Conservation (phyloP, 352 stramenopile species). For the Pythium utonaiense region DNA sequence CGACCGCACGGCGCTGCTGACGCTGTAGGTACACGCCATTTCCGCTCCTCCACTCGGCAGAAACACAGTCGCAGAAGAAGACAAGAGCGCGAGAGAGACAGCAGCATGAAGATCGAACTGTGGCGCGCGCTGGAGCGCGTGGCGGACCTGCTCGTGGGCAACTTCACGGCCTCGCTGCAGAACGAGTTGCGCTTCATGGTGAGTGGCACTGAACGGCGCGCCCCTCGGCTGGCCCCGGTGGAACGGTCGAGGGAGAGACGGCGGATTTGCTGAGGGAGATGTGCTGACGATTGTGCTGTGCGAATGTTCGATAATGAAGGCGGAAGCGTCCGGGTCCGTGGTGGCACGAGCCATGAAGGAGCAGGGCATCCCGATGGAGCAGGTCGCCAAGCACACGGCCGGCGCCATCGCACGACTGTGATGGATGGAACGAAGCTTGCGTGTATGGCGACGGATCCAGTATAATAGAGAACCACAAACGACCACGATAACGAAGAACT, state of each 20-base stretch:
- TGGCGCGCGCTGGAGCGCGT: slow-evolving; percentile 56
- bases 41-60: not conserved
- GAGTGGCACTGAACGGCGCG: not conserved
- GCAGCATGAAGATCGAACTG: slow-evolving; percentile 62
- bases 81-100: not conserved
- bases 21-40: not conserved
- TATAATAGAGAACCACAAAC: not conserved
- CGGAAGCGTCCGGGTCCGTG: slow-evolving; percentile 61
- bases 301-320: slow-evolving; percentile 30
- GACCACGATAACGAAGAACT: no score
- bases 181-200: slow-evolving; percentile 88
- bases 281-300: not conserved
- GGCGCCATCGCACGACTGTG: slow-evolving; percentile 61
- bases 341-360: slow-evolving; percentile 54
- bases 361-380: slow-evolving; percentile 70
- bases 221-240: not conserved
- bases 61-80: not conserved
- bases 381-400: slow-evolving; percentile 66
- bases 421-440: not conserved
- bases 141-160: slow-evolving; percentile 70
- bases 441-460: not conserved
- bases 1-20: not conserved
- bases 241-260: no score
- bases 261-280: not conserved
- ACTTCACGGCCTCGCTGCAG: slow-evolving; percentile 81